Base-by-base conservation (phyloP, 2,329 filamentous ascomycete genomes). In the Colletotrichum incanum region DNA sequence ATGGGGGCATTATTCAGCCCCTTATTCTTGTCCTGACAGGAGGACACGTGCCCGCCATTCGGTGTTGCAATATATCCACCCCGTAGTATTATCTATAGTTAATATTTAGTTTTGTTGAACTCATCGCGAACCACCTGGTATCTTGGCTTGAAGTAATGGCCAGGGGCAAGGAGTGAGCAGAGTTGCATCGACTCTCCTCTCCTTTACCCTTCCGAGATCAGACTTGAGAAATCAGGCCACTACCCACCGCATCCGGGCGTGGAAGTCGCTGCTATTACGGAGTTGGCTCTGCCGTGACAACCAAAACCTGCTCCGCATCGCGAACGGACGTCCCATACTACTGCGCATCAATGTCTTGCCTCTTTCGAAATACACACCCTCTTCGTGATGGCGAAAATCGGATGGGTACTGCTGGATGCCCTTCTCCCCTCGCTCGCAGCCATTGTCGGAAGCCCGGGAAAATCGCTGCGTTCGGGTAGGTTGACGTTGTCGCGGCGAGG, bases 11-110 rank as follows among this genome's bases (percentile, higher is more conserved):
- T 14, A n/a, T n/a, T 34, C 16, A 14, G 11, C 8, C 23, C 23
- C 45, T 26, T 41, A 9, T 26, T 8, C 3, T 26, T 16, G 31
- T 37, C 26, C 37, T 6, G n/a, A 37, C 34, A n/a, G 28, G 3
- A 34, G 37, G 55, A 67, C 28, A 61, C 1, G 11, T 67, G n/a
- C 18, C 23, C 26, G 56, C n/a, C 37, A 5, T 67, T 52, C 12
- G 2, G 47, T 37, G 37, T 28, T 54, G 26, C 28, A 0, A 18
- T 20, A 26, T n/a, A 14, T n/a, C 11, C 8, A 28, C 26, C 20
- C 7, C n/a, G n/a, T 16, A 62, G 16, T n/a, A 39, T 37, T 47
- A 37, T 28, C 37, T 4, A 7, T 41, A 58, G 20, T 58, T 67
- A 67, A 67, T 67, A 37, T 26, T 11, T 37, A 45, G 23, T 59